These are phyloP conservation scores for Aureobasidium sp. DNA, from an alignment of 2,329 filamentous ascomycete species.

Conservation along the genomic window DNA sequence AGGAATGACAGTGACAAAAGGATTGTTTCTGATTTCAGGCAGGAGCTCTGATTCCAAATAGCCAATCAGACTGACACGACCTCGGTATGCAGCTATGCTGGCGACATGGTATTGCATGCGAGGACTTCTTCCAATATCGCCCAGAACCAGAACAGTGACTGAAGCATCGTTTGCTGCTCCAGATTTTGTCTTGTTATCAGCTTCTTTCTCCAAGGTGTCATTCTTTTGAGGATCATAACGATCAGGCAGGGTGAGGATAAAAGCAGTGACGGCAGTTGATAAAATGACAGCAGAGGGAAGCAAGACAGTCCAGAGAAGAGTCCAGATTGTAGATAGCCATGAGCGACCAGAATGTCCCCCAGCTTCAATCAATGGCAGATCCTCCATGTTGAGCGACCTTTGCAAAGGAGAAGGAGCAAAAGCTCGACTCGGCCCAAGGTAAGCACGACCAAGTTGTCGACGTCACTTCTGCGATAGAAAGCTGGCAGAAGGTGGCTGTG, in stretches of 20 bases:
- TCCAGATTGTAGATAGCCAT: slow-evolving; percentile 1
- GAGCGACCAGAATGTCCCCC: neutral
- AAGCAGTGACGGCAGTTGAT: slow-evolving; percentile 43
- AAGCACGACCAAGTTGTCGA: neutral
- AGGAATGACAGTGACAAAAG: slow-evolving; percentile 63
- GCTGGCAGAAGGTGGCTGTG: slow-evolving; percentile 5
- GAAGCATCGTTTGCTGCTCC: slow-evolving; percentile 37
- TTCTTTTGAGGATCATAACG: slow-evolving; percentile 40
- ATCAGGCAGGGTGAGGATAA: slow-evolving; percentile 48
- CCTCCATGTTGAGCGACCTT: neutral
- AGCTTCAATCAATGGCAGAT: neutral
- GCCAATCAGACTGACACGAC: slow-evolving; percentile 75
- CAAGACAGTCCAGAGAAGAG: slow-evolving; percentile 28
- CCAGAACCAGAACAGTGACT: slow-evolving; percentile 82
- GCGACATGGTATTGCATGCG: slow-evolving; percentile 98
- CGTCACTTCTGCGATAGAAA: neutral
- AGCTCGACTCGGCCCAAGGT: neutral
- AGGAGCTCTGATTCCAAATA: slow-evolving; percentile 81
- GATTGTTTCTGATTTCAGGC: slow-evolving; percentile 64
- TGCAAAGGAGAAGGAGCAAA: neutral
- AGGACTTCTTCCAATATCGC: slow-evolving; percentile 90
- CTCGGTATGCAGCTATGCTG: slow-evolving; percentile 78
- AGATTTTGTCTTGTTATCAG: slow-evolving; percentile 23
- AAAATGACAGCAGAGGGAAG: slow-evolving; percentile 29
- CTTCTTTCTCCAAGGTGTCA: slow-evolving; percentile 22